phyloP scores from a whole-genome alignment of 306 rosid genomes.

The Inga laurina region DNA sequence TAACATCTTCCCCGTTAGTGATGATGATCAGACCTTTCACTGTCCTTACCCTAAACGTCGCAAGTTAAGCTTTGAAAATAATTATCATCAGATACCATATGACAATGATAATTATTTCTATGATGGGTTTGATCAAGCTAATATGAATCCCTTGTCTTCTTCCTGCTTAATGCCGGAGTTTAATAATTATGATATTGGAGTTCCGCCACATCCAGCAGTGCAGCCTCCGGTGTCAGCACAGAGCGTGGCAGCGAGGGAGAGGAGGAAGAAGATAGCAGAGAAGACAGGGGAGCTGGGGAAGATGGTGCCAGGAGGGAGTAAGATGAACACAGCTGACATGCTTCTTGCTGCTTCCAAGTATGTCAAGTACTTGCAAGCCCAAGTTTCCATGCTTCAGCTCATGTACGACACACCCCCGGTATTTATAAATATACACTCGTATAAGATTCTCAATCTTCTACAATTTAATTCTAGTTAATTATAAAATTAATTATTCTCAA shows the following conservation, averaged over 20 bases:
- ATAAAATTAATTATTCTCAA: too few relatives aligned
- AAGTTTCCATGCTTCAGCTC: conserved; percentile 57
- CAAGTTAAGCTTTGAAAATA: conserved; percentile 12
- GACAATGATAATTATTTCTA: not conserved
- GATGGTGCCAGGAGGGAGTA: conserved; percentile 71
- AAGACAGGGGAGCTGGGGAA: conserved; percentile 82
- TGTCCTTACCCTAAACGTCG: conserved; percentile 37
- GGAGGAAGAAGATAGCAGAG: conserved; percentile 79
- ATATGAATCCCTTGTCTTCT: not conserved
- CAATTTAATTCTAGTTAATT: too few relatives aligned
- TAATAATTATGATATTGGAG: not conserved
- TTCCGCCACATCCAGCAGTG: not conserved
- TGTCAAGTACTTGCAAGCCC: conserved; percentile 76
- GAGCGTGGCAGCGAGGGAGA: conserved; percentile 73
- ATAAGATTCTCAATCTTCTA: not conserved
- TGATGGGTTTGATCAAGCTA: not conserved
- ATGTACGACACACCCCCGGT: conserved; percentile 39
- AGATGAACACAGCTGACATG: conserved; percentile 96
- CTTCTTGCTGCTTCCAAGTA: conserved; percentile 67
- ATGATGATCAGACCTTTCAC: not conserved
- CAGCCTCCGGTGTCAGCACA: conserved; percentile 48
- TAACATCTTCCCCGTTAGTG: not conserved
- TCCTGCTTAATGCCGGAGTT: conserved; percentile 6
- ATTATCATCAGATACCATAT: not conserved
- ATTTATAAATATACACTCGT: not conserved